Conservation (phyloP, 495 filamentous ascomycete species). For the Aspergillus hancockii region DNA sequence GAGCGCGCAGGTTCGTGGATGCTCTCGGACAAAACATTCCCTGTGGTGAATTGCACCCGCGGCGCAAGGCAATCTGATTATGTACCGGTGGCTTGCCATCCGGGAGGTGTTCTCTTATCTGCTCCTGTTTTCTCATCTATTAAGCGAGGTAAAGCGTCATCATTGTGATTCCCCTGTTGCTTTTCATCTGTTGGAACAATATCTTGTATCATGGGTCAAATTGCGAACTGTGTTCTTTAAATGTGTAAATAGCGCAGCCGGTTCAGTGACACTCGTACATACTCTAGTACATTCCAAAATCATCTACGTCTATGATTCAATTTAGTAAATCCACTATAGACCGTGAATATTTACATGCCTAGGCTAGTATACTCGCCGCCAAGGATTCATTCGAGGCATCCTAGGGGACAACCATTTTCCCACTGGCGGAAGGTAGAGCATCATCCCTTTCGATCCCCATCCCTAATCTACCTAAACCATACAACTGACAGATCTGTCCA, state of each 20-base stretch:
- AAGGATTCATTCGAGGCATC: background rate
- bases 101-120: slow-evolving; percentile 1
- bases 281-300: background rate
- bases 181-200: slow-evolving; percentile 8
- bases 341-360: background rate
- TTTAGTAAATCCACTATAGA: background rate
- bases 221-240: background rate
- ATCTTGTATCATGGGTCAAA: slow-evolving; percentile 12
- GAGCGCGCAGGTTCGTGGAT: slow-evolving; percentile 26
- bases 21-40: slow-evolving; percentile 5
- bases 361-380: background rate
- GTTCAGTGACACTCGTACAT: background rate
- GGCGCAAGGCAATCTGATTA: slow-evolving; percentile 13
- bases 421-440: slow-evolving; percentile 35
- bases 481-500: slow-evolving; percentile 54
- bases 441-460: slow-evolving; percentile 34
- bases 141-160: slow-evolving; percentile 13
- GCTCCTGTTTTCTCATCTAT: slow-evolving; percentile 1
- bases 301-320: background rate
- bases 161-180: slow-evolving; percentile 20
- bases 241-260: slow-evolving; percentile 12
- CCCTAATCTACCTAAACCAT: slow-evolving; percentile 32
- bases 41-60: slow-evolving; percentile 2
- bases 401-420: background rate
- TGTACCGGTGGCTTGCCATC: slow-evolving; percentile 1